These are phyloP conservation scores for Stachybotrys elegans DNA, from an alignment of 2,329 filamentous ascomycete species.

Conservation along the genomic window DNA sequence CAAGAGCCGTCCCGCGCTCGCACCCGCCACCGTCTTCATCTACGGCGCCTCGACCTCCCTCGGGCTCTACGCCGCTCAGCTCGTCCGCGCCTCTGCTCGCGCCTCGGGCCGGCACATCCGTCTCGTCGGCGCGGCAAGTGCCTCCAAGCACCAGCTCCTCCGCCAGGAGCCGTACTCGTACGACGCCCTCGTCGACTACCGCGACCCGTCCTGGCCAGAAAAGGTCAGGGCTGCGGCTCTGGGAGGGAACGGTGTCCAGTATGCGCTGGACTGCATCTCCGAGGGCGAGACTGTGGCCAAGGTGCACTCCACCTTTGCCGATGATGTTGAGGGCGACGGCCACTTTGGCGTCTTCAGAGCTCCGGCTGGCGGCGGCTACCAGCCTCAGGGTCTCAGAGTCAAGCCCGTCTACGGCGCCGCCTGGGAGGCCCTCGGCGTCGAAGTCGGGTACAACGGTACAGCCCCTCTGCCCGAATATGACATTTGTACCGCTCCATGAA, in stretches of 20 bases:
- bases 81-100: constrained; percentile 12
- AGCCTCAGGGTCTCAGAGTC: constrained; percentile 14
- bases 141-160: constrained; percentile 18
- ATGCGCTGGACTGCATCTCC: constrained; percentile 33
- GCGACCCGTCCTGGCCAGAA: constrained; percentile 24
- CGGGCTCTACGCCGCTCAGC: constrained; percentile 25
- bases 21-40: constrained; percentile 18
- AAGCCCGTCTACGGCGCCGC: constrained; percentile 35
- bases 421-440: constrained; percentile 35
- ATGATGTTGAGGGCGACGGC: constrained; percentile 18
- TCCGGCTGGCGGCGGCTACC: constrained; percentile 16
- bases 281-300: constrained; percentile 29
- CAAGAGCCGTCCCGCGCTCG: no score
- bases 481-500: neutral
- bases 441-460: constrained; percentile 30
- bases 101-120: constrained; percentile 8
- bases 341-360: constrained; percentile 19
- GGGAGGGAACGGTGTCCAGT: constrained; percentile 25
- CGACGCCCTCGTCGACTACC: constrained; percentile 32
- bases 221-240: constrained; percentile 19
- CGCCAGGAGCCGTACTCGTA: constrained; percentile 28
- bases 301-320: constrained; percentile 19
- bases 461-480: constrained; percentile 10
- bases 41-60: constrained; percentile 28
- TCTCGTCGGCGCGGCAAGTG: constrained; percentile 24